Conservation (phyloP, 345 rosid species). For the Schrenkiella parvula region DNA sequence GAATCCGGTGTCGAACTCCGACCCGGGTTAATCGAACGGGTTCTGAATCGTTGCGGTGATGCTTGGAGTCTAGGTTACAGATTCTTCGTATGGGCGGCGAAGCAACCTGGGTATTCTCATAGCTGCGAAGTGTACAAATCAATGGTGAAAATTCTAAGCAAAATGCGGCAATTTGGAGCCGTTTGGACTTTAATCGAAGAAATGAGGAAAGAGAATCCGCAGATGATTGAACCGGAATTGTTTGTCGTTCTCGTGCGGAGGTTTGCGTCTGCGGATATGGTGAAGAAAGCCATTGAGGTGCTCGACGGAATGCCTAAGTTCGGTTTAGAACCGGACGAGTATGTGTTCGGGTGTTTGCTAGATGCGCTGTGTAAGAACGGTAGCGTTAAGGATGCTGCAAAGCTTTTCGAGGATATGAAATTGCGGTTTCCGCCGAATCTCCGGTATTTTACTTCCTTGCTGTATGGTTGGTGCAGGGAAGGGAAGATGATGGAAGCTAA, state of each 20-base stretch:
- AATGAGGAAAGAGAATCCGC: conserved; percentile 70
- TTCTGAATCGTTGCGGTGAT: conserved; percentile 84
- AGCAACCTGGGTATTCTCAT: conserved; percentile 67
- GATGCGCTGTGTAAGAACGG: conserved; percentile 87
- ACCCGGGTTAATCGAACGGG: conserved; percentile 70
- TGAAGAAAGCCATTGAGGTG: conserved; percentile 79
- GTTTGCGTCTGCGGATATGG: conserved; percentile 67
- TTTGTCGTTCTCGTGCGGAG: conserved; percentile 70
- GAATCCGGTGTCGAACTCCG: conserved; percentile 69
- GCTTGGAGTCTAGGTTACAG: conserved; percentile 82
- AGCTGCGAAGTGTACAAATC: conserved; percentile 68
- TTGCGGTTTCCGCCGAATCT: conserved; percentile 49
- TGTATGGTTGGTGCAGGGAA: conserved; percentile 92
- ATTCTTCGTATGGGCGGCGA: conserved; percentile 80
- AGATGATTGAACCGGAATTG: conserved; percentile 64
- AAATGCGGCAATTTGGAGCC: conserved; percentile 81
- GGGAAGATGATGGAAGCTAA: conserved; percentile 88
- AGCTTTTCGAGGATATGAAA: conserved; percentile 74
- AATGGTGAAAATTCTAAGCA: conserved; percentile 66
- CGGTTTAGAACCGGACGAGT: conserved; percentile 74
- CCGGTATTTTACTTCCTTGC: conserved; percentile 61
- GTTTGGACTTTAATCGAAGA: conserved; percentile 91
- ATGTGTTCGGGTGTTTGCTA: conserved; percentile 66
- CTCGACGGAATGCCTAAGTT: conserved; percentile 87
- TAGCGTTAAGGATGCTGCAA: conserved; percentile 79